phyloP scores from a whole-genome alignment of 805 yeast species.

The Ogataea dorogensis region DNA sequence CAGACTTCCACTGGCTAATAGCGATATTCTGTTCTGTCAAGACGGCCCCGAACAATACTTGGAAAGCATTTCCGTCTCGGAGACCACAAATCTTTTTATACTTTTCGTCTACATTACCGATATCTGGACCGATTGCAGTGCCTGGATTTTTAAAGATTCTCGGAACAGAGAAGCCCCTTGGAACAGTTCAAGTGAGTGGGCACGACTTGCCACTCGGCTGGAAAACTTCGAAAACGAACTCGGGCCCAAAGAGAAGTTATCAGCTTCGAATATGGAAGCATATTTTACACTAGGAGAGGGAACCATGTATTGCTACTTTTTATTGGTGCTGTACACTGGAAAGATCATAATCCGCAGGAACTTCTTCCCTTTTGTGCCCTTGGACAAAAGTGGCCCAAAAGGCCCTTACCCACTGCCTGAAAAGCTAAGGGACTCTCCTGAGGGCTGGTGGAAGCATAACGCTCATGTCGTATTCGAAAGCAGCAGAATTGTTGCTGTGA shows the following conservation, averaged over 20 bases:
- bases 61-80: constrained; percentile 3
- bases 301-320: constrained; percentile 14
- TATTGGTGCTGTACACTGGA: constrained; percentile 9
- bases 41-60: constrained; percentile 4
- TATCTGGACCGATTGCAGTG: constrained; percentile 19
- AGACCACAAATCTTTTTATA: constrained; percentile 13
- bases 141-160: constrained; percentile 16
- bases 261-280: constrained; percentile 13
- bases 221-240: constrained; percentile 11
- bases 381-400: constrained; percentile 17
- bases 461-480: constrained; percentile 14
- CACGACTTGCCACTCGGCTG: constrained; percentile 8
- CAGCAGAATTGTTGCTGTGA: constrained; percentile 7
- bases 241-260: constrained; percentile 14
- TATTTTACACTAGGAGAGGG: constrained; percentile 16
- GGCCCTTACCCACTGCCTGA: constrained; percentile 13
- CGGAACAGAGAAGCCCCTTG: constrained; percentile 16
- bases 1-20: constrained; percentile 14
- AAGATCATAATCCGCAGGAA: constrained; percentile 14
- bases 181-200: constrained; percentile 16
- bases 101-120: constrained; percentile 16
- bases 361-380: constrained; percentile 20
- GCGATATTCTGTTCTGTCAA: constrained; percentile 16
- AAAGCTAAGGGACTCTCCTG: constrained; percentile 14
- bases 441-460: constrained; percentile 18